Evolutionary conservation across 2,329 filamentous ascomycete species (phyloP).

Genomic region (Colletotrichum karsti): DNA sequence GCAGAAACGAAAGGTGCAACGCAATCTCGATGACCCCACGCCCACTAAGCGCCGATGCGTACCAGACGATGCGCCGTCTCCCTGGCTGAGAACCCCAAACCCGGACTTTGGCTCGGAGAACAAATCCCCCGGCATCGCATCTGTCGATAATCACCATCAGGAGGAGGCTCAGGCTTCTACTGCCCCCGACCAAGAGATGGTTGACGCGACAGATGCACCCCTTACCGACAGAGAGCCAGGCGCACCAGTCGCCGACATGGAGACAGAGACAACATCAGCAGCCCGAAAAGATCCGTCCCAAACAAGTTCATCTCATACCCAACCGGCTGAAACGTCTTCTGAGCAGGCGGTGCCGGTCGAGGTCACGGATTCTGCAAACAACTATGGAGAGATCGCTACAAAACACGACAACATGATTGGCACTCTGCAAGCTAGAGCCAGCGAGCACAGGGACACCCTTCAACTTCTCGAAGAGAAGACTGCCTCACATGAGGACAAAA

Average conservation of each 20-base stretch:
- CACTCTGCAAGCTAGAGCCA: not conserved
- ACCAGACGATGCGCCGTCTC: not conserved
- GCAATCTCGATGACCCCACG: not conserved
- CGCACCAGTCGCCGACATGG: too few relatives aligned
- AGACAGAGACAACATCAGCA: too few relatives aligned
- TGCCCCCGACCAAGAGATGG: too few relatives aligned
- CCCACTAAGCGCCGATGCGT: not conserved
- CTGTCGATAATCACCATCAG: not conserved
- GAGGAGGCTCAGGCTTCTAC: too few relatives aligned
- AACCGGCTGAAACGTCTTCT: too few relatives aligned
- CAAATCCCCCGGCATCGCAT: not conserved
- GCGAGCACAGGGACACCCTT: not conserved
- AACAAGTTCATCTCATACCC: too few relatives aligned
- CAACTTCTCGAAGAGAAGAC: not conserved
- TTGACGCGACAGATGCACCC: too few relatives aligned
- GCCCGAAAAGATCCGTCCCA: too few relatives aligned
- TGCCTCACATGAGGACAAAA: too few relatives aligned
- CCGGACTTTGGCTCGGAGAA: not conserved
- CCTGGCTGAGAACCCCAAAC: not conserved
- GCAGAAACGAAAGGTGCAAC: not conserved
- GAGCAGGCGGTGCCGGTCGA: too few relatives aligned
- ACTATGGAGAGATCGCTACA: not conserved
- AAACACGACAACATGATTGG: not conserved
- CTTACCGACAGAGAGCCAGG: too few relatives aligned
- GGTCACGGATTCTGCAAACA: too few relatives aligned